Percentiles rank a stretch among this genome's conserved stretches.
Conservation (phyloP, 371 early-diverging fungal species). For the Mucor mucedo region DNA sequence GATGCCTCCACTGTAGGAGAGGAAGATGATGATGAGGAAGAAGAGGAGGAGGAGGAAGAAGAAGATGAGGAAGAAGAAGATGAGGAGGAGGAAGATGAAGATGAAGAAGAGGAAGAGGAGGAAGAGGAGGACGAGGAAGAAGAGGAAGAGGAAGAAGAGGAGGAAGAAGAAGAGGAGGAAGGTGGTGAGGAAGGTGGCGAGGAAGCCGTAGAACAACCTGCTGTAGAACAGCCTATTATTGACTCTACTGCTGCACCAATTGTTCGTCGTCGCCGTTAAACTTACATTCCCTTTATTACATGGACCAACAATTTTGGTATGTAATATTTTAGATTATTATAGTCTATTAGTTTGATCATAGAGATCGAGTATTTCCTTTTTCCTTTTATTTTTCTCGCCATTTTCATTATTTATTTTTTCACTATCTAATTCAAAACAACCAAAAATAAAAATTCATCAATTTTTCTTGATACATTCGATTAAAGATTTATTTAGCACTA, state of each 20-base stretch:
- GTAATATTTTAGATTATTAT: not conserved
- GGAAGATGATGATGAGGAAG: not conserved
- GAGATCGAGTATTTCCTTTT: not conserved
- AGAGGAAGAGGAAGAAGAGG: constrained; percentile 13
- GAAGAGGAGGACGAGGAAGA: constrained; percentile 19
- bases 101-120: constrained; percentile 5
- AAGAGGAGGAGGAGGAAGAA: not conserved
- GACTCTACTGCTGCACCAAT: not conserved
- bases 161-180: constrained; percentile 10
- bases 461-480: not conserved
- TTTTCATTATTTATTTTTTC: not conserved
- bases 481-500: not conserved
- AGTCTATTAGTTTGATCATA: constrained; percentile 5
- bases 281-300: not conserved
- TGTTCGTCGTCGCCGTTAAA: constrained; percentile 3
- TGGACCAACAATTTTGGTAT: constrained; percentile 1
- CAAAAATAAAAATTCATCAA: not conserved
- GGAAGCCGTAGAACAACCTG: constrained; percentile 8
- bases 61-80: not conserved
- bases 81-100: not conserved
- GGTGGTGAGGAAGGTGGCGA: constrained; percentile 4
- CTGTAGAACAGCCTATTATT: not conserved
- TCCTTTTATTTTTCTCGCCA: not conserved
- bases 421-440: not conserved
- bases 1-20: not conserved